Evolutionary conservation across 2,329 filamentous ascomycete genomes (phyloP).

Genomic region (Cladorrhinum sp.): DNA sequence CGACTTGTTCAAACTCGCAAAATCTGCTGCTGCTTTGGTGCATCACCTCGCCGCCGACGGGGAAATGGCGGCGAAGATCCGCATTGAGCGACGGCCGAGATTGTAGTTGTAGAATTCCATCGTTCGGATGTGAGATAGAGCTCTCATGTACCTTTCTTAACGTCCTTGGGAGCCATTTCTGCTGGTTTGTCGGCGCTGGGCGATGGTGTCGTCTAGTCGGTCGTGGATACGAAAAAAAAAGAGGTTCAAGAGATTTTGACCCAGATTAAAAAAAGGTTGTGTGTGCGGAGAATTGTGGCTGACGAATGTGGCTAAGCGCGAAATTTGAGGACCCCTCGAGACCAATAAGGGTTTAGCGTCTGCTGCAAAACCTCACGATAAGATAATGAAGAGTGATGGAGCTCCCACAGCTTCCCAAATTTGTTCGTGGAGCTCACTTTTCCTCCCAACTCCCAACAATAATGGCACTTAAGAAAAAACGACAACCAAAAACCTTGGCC

Average conservation of each 20-base stretch:
- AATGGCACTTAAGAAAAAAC: conserved; percentile 48
- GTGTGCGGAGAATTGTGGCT: conserved; percentile 27
- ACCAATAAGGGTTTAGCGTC: background rate
- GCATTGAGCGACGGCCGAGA: conserved; percentile 30
- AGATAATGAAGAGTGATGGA: conserved; percentile 15
- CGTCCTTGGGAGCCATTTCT: conserved; percentile 40
- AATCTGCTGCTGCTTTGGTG: conserved; percentile 70
- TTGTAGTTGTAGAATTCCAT: conserved; percentile 25
- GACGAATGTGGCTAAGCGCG: conserved; percentile 16
- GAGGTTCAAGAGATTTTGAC: conserved; percentile 18
- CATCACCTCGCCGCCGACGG: conserved; percentile 36
- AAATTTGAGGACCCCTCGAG: background rate
- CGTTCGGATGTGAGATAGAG: conserved; percentile 4
- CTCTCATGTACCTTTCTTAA: conserved; percentile 39
- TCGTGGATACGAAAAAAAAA: conserved; percentile 24
- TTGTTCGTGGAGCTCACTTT: background rate
- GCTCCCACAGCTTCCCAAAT: conserved; percentile 4
- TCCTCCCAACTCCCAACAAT: background rate
- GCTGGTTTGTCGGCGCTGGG: conserved; percentile 29
- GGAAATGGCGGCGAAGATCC: conserved; percentile 24
- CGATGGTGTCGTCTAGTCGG: conserved; percentile 27
- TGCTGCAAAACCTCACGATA: conserved; percentile 9
- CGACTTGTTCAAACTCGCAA: conserved; percentile 61
- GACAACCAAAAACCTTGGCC: conserved; percentile 43
- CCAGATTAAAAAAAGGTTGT: conserved; percentile 26